Conservation (phyloP, 345 rosid species). For the Eucalyptus lansdowneana region DNA sequence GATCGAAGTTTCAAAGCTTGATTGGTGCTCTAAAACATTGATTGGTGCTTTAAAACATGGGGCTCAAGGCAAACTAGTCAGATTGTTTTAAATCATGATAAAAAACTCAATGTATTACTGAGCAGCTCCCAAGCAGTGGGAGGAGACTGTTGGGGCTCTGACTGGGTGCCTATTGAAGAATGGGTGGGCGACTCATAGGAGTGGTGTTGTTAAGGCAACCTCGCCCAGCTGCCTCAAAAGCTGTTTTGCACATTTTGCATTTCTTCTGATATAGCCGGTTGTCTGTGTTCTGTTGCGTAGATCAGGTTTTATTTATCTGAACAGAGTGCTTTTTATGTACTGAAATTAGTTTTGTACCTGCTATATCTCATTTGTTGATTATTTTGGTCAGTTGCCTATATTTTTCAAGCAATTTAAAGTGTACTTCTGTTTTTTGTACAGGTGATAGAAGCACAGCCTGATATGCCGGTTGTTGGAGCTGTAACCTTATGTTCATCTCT, state of each 20-base stretch:
- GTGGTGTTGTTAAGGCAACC: background rate
- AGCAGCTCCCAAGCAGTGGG: background rate
- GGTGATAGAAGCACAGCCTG: slow-evolving; percentile 94
- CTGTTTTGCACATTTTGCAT: background rate
- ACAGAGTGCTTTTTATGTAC: background rate
- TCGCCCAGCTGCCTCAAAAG: background rate
- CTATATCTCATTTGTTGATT: background rate
- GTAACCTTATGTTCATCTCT: slow-evolving; percentile 94
- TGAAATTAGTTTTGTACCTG: background rate
- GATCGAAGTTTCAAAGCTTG: background rate
- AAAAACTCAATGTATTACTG: background rate
- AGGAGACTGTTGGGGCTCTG: background rate
- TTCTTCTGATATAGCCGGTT: background rate
- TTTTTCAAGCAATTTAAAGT: background rate
- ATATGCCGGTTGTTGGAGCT: slow-evolving; percentile 91
- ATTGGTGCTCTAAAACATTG: background rate
- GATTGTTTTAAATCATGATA: background rate
- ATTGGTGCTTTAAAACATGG: background rate
- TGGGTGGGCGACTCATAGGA: background rate
- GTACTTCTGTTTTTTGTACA: slow-evolving; percentile 17
- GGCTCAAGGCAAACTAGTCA: background rate
- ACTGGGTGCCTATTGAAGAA: background rate
- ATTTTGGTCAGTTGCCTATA: background rate
- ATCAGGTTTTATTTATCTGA: background rate
- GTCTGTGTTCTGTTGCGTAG: background rate